Conservation (phyloP, 495 filamentous ascomycete genomes). For the Penicillium ucsense region DNA sequence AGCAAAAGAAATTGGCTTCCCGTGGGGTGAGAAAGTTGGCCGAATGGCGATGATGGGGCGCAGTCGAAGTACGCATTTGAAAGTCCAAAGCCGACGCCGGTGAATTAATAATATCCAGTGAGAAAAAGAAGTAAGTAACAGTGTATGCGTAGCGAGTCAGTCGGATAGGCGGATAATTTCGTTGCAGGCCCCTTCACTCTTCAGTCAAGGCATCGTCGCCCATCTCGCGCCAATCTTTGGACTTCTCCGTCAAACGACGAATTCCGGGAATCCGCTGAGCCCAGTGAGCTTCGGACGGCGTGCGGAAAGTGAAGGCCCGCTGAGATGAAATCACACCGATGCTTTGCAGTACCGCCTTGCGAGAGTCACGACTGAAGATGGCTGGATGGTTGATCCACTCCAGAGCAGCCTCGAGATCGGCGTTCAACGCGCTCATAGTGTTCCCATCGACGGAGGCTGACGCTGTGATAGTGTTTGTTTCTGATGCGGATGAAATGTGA, state of each 20-base stretch:
- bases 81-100: conserved; percentile 1
- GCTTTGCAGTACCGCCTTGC: conserved; percentile 91
- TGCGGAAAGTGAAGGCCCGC: conserved; percentile 87
- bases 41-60: neutral
- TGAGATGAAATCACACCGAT: conserved; percentile 96
- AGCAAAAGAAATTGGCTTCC: neutral
- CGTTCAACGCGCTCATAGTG: conserved; percentile 79
- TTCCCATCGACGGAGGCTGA: conserved; percentile 63
- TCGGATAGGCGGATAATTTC: neutral
- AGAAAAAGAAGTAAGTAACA: too few relatives aligned
- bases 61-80: too few relatives aligned
- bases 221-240: conserved; percentile 78
- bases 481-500: conserved; percentile 31
- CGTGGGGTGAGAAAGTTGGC: neutral
- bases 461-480: conserved; percentile 51
- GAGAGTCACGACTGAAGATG: conserved; percentile 86
- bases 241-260: conserved; percentile 64
- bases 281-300: conserved; percentile 76
- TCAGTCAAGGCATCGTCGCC: conserved; percentile 79
- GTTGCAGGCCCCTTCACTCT: conserved; percentile 37
- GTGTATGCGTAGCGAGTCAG: too few relatives aligned
- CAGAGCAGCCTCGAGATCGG: conserved; percentile 83
- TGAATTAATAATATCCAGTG: too few relatives aligned
- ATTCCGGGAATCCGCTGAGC: conserved; percentile 69
- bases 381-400: conserved; percentile 99